Base-by-base conservation (phyloP, 1,284 basidiomycete genomes). In the Trichosporon ovoides region DNA sequence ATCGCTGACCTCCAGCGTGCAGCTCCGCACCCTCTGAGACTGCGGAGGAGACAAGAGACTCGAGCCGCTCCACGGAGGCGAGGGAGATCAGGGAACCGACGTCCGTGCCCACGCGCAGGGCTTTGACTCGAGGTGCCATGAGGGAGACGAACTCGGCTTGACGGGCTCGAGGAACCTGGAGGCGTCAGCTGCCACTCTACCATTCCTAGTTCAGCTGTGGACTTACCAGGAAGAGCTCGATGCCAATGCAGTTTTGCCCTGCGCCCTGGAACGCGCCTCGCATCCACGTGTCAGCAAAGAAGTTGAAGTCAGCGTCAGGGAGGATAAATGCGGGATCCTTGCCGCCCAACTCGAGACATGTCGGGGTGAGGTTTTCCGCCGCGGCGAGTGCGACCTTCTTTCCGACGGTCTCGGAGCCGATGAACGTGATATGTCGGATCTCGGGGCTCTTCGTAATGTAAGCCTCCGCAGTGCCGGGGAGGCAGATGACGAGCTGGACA, bases 161-260 rank as follows among this genome's bases (percentile, higher is more conserved):
- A 18, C 52, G 37, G 4, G 52, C 16, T 22, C 61, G 58, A 5
- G 61, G 61, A 3, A 58, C 37, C 34, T 34, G n/a, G n/a, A n/a
- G n/a, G n/a, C n/a, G n/a, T n/a, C n/a, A n/a, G n/a, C n/a, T n/a
- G n/a, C n/a, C n/a, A n/a, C n/a, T n/a, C n/a, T n/a, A n/a, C n/a
- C n/a, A n/a, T n/a, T n/a, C n/a, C n/a, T n/a, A n/a, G n/a, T n/a
- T n/a, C n/a, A n/a, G n/a, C n/a, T n/a, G n/a, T n/a, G n/a, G n/a
- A 51, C 49, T 34, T 33, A 98, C 91, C 48, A 98, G 83, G 64
- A 97, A 84, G 1, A 93, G 84, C 75, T 98, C 95, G 59, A 95
- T 89, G 28, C 94, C 93, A 65, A 96, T 95, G 73, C 95, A 98
- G 74, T 98, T 98, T 77, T 98, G 95, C 16, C 95, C 95, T 38